Evolutionary conservation across 164 flowering plant species (phyloP).

Genomic region (Magnolia changhungtana): DNA sequence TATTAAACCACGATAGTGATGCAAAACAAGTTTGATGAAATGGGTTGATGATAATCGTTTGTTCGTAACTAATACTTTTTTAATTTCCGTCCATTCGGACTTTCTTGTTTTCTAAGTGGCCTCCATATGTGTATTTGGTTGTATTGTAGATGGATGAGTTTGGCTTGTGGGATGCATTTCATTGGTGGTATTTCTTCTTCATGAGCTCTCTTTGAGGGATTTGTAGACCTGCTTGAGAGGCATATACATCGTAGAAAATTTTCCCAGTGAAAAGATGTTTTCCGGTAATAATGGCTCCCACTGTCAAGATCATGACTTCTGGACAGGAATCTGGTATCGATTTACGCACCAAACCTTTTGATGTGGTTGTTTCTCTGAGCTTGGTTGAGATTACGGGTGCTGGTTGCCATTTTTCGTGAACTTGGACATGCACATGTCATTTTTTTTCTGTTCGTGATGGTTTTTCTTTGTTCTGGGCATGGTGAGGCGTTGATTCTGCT

Average conservation of each 20-base stretch:
- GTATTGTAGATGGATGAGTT: conserved; percentile 6
- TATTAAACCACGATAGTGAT: background rate
- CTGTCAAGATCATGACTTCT: background rate
- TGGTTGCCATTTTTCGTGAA: background rate
- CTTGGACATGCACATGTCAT: background rate
- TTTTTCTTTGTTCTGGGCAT: background rate
- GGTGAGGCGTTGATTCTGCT: background rate
- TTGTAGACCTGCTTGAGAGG: background rate
- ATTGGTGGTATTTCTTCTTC: background rate
- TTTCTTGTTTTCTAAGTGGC: background rate
- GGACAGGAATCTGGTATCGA: background rate
- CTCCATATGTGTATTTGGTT: background rate
- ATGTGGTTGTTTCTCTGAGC: background rate
- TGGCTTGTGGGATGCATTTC: background rate
- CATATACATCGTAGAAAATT: background rate
- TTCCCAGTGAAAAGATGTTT: background rate
- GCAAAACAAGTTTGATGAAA: background rate
- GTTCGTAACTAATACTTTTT: background rate
- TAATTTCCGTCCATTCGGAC: background rate
- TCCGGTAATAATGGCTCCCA: background rate
- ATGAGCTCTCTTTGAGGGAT: background rate
- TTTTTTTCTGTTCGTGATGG: background rate
- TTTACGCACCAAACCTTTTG: background rate
- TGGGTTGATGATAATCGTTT: background rate
- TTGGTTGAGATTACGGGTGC: background rate